Conservation (phyloP, 345 rosid genomes). For the Gossypium australe region DNA sequence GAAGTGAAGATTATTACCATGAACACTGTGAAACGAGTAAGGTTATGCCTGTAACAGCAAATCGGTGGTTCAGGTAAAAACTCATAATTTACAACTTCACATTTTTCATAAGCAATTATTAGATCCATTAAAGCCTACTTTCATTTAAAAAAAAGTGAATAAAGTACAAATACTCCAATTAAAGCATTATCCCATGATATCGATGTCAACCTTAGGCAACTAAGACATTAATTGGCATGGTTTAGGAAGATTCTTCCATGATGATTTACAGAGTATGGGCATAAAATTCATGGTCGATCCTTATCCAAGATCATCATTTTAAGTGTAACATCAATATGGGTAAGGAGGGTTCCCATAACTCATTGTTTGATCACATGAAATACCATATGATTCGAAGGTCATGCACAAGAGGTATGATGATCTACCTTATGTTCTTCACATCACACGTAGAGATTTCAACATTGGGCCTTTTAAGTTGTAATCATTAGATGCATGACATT, state of each 20-base stretch:
- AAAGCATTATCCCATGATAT: too few relatives aligned
- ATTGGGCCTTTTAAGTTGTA: neutral
- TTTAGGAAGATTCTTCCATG: neutral
- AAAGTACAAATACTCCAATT: neutral
- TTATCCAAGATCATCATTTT: neutral
- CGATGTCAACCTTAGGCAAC: too few relatives aligned
- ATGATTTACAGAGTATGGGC: neutral
- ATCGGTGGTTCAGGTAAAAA: constrained; percentile 28
- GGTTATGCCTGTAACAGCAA: neutral
- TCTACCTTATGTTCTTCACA: neutral
- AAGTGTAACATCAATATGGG: neutral
- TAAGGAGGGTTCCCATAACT: neutral
- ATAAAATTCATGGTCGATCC: neutral
- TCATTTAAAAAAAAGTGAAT: neutral
- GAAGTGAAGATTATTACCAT: constrained; percentile 17
- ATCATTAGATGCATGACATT: neutral
- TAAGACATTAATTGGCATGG: too few relatives aligned
- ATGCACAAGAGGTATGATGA: neutral
- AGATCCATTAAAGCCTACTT: neutral
- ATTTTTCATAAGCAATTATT: neutral
- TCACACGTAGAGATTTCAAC: neutral
- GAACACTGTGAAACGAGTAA: neutral
- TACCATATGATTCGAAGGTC: neutral
- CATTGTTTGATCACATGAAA: neutral
- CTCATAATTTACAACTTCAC: neutral